Evolutionary conservation across 192 early-diverging fungal species (phyloP), one percentile per base, ranked within the genome.

Genomic region (Geranomyces variabilis): DNA sequence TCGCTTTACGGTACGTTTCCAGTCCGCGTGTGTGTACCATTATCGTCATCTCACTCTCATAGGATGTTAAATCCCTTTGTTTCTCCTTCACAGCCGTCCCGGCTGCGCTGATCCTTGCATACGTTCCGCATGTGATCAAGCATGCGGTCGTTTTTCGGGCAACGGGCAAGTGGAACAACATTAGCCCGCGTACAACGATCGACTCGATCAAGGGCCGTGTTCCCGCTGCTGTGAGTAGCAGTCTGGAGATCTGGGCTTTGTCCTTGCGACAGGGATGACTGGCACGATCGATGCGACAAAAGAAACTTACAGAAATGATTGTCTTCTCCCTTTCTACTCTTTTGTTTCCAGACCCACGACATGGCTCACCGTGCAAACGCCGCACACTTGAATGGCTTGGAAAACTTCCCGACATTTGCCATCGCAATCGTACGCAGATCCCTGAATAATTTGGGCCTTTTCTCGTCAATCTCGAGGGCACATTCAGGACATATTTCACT

Each of bases 61-160:
- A n/a, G n/a, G n/a, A n/a, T n/a, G n/a, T n/a, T n/a, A n/a, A n/a
- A n/a, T n/a, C n/a, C n/a, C n/a, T n/a, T n/a, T n/a, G n/a, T n/a
- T n/a, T n/a, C n/a, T n/a, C n/a, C n/a, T n/a, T n/a, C n/a, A n/a
- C n/a, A 30, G 45, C 43, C 8, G 13, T 66, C 17, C 64, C 64
- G 1, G 64, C 46, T 0, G 34, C 64, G 22, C 19, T 46, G 10
- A 8, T 66, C 21, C 45, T 66, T 34, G 64, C 64, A 0, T 66
- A 46, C 29, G 64, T 66, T 12, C 64, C 64, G 30, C 64, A 66
- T 66, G 33, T 66, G 7, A 48, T 66, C 64, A 66, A 66, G 61
- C 21, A 53, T 29, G 45, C 21, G 24, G 22, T 66, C 12, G 26
- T 66, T 43, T 43, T 21, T 5, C 31, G 43, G 14, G 22, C 34